Conservation (phyloP, 2,329 filamentous ascomycete genomes). For the Colletotrichum sp. region DNA sequence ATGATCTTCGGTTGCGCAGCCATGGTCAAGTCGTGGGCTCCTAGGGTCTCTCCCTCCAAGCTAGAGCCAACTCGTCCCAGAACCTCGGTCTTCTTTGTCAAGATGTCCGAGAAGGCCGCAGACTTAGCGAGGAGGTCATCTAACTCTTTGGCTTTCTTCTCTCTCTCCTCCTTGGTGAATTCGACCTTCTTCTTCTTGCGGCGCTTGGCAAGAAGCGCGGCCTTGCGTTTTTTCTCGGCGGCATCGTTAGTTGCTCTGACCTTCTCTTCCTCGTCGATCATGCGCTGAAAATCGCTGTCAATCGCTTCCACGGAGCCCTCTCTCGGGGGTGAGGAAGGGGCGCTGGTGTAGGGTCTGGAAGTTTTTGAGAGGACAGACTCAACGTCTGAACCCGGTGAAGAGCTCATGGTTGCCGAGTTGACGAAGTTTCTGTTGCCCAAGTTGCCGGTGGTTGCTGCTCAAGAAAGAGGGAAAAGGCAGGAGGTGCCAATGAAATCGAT, state of each 20-base stretch:
- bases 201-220: slow-evolving; percentile 42
- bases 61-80: slow-evolving; percentile 66
- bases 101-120: slow-evolving; percentile 64
- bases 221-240: slow-evolving; percentile 49
- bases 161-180: slow-evolving; percentile 55
- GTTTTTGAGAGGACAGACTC: slow-evolving; percentile 33
- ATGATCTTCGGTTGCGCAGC: slow-evolving; percentile 87
- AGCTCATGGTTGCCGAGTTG: slow-evolving; percentile 30
- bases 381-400: slow-evolving; percentile 32
- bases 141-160: slow-evolving; percentile 63
- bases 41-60: slow-evolving; percentile 63
- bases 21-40: slow-evolving; percentile 74
- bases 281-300: slow-evolving; percentile 25
- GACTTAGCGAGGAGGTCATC: slow-evolving; percentile 65
- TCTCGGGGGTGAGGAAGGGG: slow-evolving; percentile 41
- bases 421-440: fast-evolving
- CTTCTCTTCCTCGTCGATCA: slow-evolving; percentile 40
- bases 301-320: slow-evolving; percentile 22
- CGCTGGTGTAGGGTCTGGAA: slow-evolving; percentile 35
- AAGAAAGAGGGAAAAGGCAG: neutral
- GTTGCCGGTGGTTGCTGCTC: neutral
- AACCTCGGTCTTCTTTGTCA: slow-evolving; percentile 68
- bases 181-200: slow-evolving; percentile 54
- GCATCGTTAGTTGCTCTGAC: slow-evolving; percentile 45
- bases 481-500: neutral